A percentile compares a stretch with the other conserved stretches of the same genome.
Conservation (phyloP, 2,329 filamentous ascomycete species). For the Aphanocladium album region DNA sequence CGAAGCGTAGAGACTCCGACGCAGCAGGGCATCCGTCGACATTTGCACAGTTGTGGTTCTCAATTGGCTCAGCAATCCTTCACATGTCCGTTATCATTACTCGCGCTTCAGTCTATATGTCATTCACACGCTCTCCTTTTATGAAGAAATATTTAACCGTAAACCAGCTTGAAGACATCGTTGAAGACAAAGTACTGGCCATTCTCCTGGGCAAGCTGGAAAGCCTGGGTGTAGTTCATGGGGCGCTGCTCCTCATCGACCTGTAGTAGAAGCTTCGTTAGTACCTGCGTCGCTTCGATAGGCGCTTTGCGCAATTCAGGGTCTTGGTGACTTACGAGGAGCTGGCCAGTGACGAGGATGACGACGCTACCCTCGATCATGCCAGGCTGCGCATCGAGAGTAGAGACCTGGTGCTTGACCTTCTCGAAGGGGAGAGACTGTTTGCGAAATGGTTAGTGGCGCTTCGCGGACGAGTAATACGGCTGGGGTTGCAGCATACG, state of each 20-base stretch:
- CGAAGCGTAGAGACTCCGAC: background rate
- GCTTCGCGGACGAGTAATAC: background rate
- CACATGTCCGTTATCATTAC: background rate
- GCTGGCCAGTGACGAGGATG: constrained; percentile 81
- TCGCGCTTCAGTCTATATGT: constrained; percentile 3
- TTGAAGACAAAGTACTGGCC: constrained; percentile 85
- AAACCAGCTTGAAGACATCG: constrained; percentile 91
- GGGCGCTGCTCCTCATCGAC: constrained; percentile 80
- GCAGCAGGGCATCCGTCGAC: background rate
- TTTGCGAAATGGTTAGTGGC: background rate
- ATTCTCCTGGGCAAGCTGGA: constrained; percentile 70
- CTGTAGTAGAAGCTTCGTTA: constrained; percentile 38
- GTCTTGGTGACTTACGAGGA: constrained; percentile 59
- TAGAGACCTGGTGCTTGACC: constrained; percentile 72
- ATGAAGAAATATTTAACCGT: constrained; percentile 39
- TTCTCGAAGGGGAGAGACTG: constrained; percentile 76
- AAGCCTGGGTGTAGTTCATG: constrained; percentile 87
- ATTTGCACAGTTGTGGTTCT: background rate
- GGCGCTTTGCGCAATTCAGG: background rate
- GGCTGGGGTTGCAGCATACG: constrained; percentile 47
- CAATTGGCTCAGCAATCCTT: background rate
- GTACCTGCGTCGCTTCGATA: background rate
- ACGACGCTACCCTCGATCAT: constrained; percentile 62
- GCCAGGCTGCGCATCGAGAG: constrained; percentile 78
- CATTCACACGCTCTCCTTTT: background rate